Base-by-base conservation (phyloP, 208 protist species). In the Trypanosoma scelopori region DNA sequence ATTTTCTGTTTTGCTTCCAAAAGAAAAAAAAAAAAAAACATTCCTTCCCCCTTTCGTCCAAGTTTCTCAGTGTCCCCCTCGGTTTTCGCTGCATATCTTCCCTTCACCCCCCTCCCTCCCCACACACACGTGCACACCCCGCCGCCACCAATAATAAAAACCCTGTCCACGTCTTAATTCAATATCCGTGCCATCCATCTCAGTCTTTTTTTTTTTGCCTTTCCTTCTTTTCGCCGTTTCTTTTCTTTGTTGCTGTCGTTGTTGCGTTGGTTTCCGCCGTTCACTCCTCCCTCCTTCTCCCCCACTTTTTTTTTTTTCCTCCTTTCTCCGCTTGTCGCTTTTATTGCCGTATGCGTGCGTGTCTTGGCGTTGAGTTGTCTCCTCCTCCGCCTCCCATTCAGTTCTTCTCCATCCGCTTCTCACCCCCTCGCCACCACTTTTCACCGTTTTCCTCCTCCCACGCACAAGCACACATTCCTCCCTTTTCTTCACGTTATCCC, bases 131-230 rank as follows among this genome's bases (percentile, higher is more conserved):
- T n/a, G n/a, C n/a, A n/a, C n/a, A n/a, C n/a, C n/a, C n/a, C n/a
- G n/a, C n/a, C n/a, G n/a, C n/a, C n/a, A n/a, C n/a, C n/a, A n/a
- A n/a, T n/a, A n/a, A n/a, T n/a, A n/a, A n/a, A n/a, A n/a, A n/a
- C n/a, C n/a, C 43, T 47, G 3, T 22, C 43, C 43, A 5, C 32
- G 32, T 9, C 9, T 37, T 37, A 32, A 43, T 48, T 25, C 23
- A 52, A 27, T 52, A 22, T 15, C 41, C 52, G 27, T 20, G 20
- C 13, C 57, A 43, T 52, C 27, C 20, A 39, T 51, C 50, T 2
- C 13, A 16, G 9, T 55, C 55, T 1, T 35, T 65, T 47, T 20
- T 64, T 64, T 43, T 42, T 64, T 55, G 7, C 41, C 27, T 52
- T 55, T 64, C 43, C 16, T 28, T 32, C 30, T 28, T 41, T 53